These are phyloP conservation scores for Eucalyptus microcorys DNA, from an alignment of 345 rosid species.

Conservation along the genomic window DNA sequence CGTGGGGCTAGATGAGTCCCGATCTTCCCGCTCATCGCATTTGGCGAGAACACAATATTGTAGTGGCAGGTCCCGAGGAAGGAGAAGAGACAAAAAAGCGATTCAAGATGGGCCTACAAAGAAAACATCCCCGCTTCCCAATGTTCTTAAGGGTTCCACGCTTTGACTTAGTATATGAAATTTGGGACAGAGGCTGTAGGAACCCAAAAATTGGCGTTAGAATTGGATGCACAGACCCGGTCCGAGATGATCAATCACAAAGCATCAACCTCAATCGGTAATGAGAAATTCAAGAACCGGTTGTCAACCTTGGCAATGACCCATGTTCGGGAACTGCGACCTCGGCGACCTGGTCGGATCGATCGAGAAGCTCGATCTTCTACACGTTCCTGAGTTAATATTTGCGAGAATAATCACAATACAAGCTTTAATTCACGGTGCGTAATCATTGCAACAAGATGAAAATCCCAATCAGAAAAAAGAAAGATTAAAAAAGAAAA, in stretches of 20 bases:
- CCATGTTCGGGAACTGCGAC: background rate
- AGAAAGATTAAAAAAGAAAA: background rate
- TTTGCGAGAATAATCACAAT: background rate
- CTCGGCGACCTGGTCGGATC: background rate
- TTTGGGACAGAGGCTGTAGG: background rate
- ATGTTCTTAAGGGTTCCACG: background rate
- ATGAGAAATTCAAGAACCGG: background rate
- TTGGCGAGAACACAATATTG: background rate
- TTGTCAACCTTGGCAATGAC: background rate
- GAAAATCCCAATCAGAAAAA: background rate
- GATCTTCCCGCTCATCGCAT: background rate
- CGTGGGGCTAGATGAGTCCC: background rate
- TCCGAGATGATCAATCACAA: background rate
- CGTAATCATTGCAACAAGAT: background rate
- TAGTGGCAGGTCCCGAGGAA: background rate
- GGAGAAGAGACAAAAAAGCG: background rate
- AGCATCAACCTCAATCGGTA: background rate
- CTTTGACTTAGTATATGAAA: background rate
- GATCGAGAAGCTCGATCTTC: background rate
- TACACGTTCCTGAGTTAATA: background rate
- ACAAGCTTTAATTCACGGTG: background rate
- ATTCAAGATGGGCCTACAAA: background rate
- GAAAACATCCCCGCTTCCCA: background rate
- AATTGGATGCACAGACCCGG: background rate
- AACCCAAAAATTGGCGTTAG: background rate